Conservation (phyloP, 108 stramenopile genomes). For the Conticribra guillardii region DNA sequence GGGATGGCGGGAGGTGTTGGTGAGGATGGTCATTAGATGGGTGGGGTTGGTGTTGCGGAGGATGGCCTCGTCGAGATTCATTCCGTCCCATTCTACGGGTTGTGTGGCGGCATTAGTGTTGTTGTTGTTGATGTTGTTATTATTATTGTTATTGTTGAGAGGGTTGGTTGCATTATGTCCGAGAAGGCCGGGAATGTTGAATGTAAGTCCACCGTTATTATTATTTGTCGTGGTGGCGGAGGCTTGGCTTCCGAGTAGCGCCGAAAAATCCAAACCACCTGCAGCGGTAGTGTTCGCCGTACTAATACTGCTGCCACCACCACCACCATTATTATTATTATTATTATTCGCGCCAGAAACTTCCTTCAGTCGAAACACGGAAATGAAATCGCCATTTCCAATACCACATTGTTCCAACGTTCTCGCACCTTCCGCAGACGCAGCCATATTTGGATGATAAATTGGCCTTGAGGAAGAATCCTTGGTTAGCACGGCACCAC, state of each 20-base stretch:
- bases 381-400: constrained; percentile 62
- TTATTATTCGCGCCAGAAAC: too few species aligned
- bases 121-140: too few species aligned
- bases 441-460: not conserved
- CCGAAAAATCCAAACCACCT: constrained; percentile 76
- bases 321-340: too few species aligned
- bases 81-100: constrained; percentile 73
- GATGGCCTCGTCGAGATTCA: constrained; percentile 84
- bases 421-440: constrained; percentile 2
- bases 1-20: constrained; percentile 43
- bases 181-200: constrained; percentile 39
- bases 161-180: constrained; percentile 6
- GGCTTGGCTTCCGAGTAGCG: constrained; percentile 48
- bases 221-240: constrained; percentile 14
- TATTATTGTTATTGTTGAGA: too few species aligned
- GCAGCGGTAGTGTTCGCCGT: constrained; percentile 24
- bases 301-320: not conserved
- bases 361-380: constrained; percentile 12
- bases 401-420: constrained; percentile 50
- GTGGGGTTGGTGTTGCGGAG: constrained; percentile 75
- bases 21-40: constrained; percentile 65
- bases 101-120: not conserved
- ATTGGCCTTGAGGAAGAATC: constrained; percentile 42
- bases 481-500: constrained; percentile 41
- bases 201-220: constrained; percentile 39